Base-by-base conservation (phyloP, 1,284 basidiomycete species). In the Leccinum ambiguum region DNA sequence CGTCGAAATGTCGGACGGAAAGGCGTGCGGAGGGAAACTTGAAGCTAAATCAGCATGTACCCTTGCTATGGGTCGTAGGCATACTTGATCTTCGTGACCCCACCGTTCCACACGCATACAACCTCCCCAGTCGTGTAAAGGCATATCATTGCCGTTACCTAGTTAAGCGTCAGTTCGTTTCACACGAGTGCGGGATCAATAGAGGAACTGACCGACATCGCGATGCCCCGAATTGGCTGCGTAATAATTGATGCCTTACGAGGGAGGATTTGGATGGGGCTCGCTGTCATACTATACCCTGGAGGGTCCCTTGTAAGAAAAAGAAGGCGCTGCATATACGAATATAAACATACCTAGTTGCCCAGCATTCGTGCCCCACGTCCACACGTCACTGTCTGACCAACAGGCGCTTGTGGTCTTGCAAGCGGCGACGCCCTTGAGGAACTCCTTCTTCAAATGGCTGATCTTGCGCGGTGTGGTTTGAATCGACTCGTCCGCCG, bases 301-400 rank as follows among this genome's bases (percentile, higher is more conserved):
- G 57, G 6, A n/a, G 10, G 41, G 59, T 21, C 30, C 41, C 62
- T 36, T 6, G 59, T 33, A 45, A 9, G n/a, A 9, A 61, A 58
- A 41, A 45, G 41, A 56, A 50, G 10, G n/a, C 3, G n/a, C 43
- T 4, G 41, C 13, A 16, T n/a, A 2, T 11, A 50, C 23, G 18
- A 26, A 23, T 6, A n/a, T 6, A 36, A 54, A 70, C 80, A 43
- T 63, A 87, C 96, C 96, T 4, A 99, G 83, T 75, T 99, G 97
- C 0, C 97, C 97, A 41, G 85, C 86, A 76, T 98, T 98, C 26
- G 92, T 95, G 0, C 97, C 97, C 96, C 96, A 99, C 0, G 96
- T 97, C 78, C 88, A 98, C 0, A 98, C 85, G n/a, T 89, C 86
- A n/a, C 74, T 76, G 14, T 85, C 84, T 1, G 96, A 97, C 90